Evolutionary conservation across 2,329 filamentous ascomycete genomes (phyloP), one percentile per base, ranked within the genome.

Genomic region (Verticillium isaacii): DNA sequence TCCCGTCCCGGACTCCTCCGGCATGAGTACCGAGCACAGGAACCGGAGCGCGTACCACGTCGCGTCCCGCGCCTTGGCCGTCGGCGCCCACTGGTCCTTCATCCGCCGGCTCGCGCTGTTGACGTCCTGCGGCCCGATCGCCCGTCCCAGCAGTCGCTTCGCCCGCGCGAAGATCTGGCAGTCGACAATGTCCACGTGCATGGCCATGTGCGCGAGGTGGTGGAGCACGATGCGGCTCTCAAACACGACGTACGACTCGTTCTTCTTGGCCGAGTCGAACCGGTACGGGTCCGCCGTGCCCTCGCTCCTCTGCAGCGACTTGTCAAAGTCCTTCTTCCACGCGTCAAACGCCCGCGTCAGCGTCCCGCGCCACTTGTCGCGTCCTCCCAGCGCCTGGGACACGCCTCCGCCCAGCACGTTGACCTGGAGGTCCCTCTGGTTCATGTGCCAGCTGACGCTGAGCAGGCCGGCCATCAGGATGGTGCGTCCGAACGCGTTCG

Each of bases 401-500:
- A 93, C 91, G 14, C 90, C 81, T 1, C 79, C 79, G 6, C 86
- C 93, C 0, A 98, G 82, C 1, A 93, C 93, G 72, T 89, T 94
- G 62, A 97, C 90, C 77, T 97, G 94, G 15, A 97, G 84, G 73
- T 98, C 95, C 70, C 94, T 86, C 73, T 98, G 93, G 72, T 96
- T 95, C 90, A 98, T 94, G 74, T 98, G 94, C 92, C 93, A 98
- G 71, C 91, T 95, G 34, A 98, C 92, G 67, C 92, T 97, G 29
- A 98, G 80, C 32, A 99, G 78, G 0, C 95, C 95, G 1, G 94
- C 90, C 93, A 98, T 98, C 59, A 99, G 82, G 55, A 97, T 92
- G 2, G 91, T 95, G 45, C 95, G 88, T 1, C 94, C 95, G 71
- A 98, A 99, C 0, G 92, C 89, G 73, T 97, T 97, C 3, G 95